Conservation (phyloP, 164 flowering plant species). For the Stephania cephalantha region DNA sequence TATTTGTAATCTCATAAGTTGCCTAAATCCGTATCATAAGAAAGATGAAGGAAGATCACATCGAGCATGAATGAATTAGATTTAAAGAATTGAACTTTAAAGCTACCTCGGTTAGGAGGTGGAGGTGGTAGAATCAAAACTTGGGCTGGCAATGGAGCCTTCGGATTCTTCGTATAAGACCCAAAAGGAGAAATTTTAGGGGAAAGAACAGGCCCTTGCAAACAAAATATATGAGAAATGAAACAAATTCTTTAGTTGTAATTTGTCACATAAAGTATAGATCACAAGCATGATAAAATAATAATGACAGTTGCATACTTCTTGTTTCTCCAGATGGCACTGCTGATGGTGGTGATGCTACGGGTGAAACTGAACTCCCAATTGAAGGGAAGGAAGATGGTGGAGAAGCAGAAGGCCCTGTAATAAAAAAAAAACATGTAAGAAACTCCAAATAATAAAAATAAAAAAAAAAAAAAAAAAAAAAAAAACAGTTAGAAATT, state of each 20-base stretch:
- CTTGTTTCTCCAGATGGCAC: constrained; percentile 17
- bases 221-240: constrained; percentile 8
- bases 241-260: neutral
- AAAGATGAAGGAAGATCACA: neutral
- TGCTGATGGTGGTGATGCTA: constrained; percentile 36
- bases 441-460: neutral
- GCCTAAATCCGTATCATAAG: neutral
- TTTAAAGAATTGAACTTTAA: neutral
- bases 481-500: neutral
- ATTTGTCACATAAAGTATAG: neutral
- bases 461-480: neutral
- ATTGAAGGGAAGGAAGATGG: constrained; percentile 32
- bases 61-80: neutral
- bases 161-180: constrained; percentile 29
- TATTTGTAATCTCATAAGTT: neutral
- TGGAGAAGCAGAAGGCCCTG: constrained; percentile 34
- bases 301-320: constrained; percentile 23
- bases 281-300: neutral
- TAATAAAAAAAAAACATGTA: constrained; percentile 1
- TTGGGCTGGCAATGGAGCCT: constrained; percentile 29
- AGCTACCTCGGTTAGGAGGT: constrained; percentile 68
- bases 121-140: constrained; percentile 58
- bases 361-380: constrained; percentile 23
- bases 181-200: constrained; percentile 35
- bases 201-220: constrained; percentile 24